Evolutionary conservation across 768 basidiomycete species (phyloP).

Genomic region (Boletellus emodensis): DNA sequence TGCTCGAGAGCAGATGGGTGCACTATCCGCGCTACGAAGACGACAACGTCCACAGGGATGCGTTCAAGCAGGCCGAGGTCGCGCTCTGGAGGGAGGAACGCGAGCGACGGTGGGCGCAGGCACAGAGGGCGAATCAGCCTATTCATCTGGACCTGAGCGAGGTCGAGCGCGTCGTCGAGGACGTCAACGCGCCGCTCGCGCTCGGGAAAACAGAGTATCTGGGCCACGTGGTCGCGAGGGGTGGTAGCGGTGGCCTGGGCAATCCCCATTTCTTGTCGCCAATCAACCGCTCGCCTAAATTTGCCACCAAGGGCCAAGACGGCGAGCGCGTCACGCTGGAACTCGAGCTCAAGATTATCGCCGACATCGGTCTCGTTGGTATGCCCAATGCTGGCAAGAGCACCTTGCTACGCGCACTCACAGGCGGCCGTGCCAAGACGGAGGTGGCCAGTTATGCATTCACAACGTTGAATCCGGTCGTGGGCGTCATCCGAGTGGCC

Average conservation of each 20-base stretch:
- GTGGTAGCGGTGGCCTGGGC: slow-evolving; percentile 80
- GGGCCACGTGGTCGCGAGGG: slow-evolving; percentile 67
- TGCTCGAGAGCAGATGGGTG: slow-evolving; percentile 69
- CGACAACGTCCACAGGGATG: slow-evolving; percentile 56
- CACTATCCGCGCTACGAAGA: slow-evolving; percentile 72
- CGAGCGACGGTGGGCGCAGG: slow-evolving; percentile 46
- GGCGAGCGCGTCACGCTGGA: slow-evolving; percentile 76
- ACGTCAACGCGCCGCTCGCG: slow-evolving; percentile 55
- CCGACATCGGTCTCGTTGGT: slow-evolving; percentile 94
- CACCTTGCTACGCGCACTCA: slow-evolving; percentile 85
- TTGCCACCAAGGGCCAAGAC: slow-evolving; percentile 72
- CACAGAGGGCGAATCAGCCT: slow-evolving; percentile 40
- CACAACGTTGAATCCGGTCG: slow-evolving; percentile 91
- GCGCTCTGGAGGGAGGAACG: slow-evolving; percentile 58
- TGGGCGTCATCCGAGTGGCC: slow-evolving; percentile 83
- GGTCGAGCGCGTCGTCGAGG: slow-evolving; percentile 34
- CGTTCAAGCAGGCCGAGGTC: slow-evolving; percentile 70
- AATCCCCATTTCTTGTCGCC: slow-evolving; percentile 81
- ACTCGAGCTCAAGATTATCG: slow-evolving; percentile 88
- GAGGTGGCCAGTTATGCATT: slow-evolving; percentile 91
- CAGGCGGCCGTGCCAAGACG: slow-evolving; percentile 76
- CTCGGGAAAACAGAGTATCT: slow-evolving; percentile 46
- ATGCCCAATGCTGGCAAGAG: slow-evolving; percentile 95
- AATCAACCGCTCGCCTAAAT: slow-evolving; percentile 76
- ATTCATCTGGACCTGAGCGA: slow-evolving; percentile 63